Evolutionary conservation across 805 yeast species (phyloP).

Genomic region (Starmera pachycereana): DNA sequence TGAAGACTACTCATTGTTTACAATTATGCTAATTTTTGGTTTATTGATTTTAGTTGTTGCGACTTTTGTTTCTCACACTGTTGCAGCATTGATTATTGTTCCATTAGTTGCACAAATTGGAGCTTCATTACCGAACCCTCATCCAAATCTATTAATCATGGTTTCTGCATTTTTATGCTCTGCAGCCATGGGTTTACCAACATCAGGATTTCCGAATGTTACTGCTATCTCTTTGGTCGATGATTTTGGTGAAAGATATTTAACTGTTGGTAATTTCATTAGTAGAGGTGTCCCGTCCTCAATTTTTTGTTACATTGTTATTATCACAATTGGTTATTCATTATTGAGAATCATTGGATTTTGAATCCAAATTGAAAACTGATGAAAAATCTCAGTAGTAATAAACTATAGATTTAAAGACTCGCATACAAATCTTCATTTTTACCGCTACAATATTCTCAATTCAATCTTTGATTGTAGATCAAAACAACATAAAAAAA

Average conservation of each 20-base stretch:
- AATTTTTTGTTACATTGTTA: constrained; percentile 57
- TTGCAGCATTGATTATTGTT: constrained; percentile 86
- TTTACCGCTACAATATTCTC: too few relatives aligned
- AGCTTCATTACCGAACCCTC: constrained; percentile 59
- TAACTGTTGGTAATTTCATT: constrained; percentile 79
- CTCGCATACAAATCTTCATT: too few relatives aligned
- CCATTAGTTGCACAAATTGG: constrained; percentile 91
- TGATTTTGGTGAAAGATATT: constrained; percentile 82
- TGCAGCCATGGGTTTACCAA: constrained; percentile 95
- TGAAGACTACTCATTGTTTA: constrained; percentile 58
- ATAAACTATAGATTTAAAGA: too few relatives aligned
- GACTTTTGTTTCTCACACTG: constrained; percentile 94
- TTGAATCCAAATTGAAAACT: constrained; percentile 12
- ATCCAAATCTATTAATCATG: constrained; percentile 74
- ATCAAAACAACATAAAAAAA: too few relatives aligned
- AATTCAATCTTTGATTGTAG: too few relatives aligned
- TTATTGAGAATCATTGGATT: constrained; percentile 52
- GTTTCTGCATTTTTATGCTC: constrained; percentile 64
- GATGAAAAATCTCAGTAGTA: too few relatives aligned
- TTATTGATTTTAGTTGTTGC: constrained; percentile 74
- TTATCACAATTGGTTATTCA: constrained; percentile 72
- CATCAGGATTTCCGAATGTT: constrained; percentile 96
- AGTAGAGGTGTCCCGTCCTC: constrained; percentile 88
- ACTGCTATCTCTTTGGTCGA: constrained; percentile 94
- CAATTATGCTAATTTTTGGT: constrained; percentile 73